Conservation (phyloP, 768 basidiomycete species). For the Gyrodon lividus region DNA sequence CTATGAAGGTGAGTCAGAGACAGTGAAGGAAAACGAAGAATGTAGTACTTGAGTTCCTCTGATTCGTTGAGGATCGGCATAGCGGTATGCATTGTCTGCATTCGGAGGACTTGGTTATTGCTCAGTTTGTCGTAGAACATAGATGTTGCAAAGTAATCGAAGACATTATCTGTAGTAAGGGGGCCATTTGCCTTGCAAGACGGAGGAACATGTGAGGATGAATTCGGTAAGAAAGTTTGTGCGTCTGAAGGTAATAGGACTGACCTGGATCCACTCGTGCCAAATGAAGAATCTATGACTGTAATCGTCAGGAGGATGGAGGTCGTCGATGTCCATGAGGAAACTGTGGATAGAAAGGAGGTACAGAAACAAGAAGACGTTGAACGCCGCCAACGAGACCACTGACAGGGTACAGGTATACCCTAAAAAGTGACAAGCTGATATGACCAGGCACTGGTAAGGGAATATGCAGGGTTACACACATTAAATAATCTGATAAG, state of each 20-base stretch:
- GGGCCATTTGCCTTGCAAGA: conserved; percentile 68
- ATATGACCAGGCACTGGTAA: too few relatives aligned
- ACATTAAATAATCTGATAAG: too few relatives aligned
- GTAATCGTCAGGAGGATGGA: conserved; percentile 81
- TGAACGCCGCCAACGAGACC: too few relatives aligned
- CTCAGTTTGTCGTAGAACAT: conserved; percentile 96
- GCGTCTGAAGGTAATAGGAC: conserved; percentile 1
- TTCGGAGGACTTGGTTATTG: conserved; percentile 88
- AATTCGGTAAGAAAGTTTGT: background rate
- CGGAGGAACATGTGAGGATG: background rate
- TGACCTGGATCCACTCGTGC: conserved; percentile 86
- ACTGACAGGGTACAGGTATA: too few relatives aligned
- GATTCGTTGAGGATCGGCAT: conserved; percentile 74
- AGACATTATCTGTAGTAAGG: conserved; percentile 72
- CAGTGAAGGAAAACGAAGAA: conserved; percentile 7
- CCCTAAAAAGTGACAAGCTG: too few relatives aligned
- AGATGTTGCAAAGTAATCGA: conserved; percentile 87
- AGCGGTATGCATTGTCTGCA: conserved; percentile 92
- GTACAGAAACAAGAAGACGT: too few relatives aligned
- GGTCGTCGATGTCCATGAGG: conserved; percentile 53
- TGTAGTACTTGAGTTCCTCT: conserved; percentile 79
- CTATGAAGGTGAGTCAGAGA: conserved; percentile 35
- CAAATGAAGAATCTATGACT: conserved; percentile 84
- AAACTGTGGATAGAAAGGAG: too few relatives aligned
- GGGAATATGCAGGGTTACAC: too few relatives aligned